Conservation (phyloP, 1,284 basidiomycete genomes). For the Trichosporon sp. region DNA sequence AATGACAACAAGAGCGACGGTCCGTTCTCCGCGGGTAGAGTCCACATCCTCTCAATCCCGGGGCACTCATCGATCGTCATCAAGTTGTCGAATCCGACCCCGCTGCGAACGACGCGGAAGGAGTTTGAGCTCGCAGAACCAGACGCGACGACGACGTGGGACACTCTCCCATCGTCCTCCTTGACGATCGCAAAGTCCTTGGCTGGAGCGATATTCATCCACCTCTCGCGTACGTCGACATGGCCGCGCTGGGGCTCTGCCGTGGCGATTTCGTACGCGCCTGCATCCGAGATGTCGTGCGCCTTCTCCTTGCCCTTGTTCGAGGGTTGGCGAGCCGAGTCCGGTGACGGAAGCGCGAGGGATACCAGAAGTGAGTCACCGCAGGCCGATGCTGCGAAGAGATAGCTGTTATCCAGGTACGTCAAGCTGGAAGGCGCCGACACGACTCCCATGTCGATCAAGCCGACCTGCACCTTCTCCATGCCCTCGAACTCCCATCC, state of each 20-base stretch:
- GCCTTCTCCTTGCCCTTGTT: slow-evolving; percentile 36
- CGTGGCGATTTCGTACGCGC: slow-evolving; percentile 49
- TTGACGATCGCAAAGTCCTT: slow-evolving; percentile 76
- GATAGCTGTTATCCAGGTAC: slow-evolving; percentile 65
- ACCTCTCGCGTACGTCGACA: slow-evolving; percentile 60
- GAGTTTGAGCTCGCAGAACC: slow-evolving; percentile 77
- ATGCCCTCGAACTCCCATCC: slow-evolving; percentile 54
- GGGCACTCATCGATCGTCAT: slow-evolving; percentile 61
- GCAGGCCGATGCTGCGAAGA: slow-evolving; percentile 77
- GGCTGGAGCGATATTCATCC: slow-evolving; percentile 81
- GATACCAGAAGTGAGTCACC: slow-evolving; percentile 75
- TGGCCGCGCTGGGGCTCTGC: slow-evolving; percentile 30
- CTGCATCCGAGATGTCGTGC: slow-evolving; percentile 39
- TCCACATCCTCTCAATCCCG: slow-evolving; percentile 62
- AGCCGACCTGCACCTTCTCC: slow-evolving; percentile 54
- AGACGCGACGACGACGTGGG: slow-evolving; percentile 81
- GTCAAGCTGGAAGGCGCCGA: slow-evolving; percentile 72
- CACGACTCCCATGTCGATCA: slow-evolving; percentile 70
- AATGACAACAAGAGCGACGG: slow-evolving; percentile 31
- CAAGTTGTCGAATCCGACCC: slow-evolving; percentile 72
- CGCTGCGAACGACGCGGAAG: slow-evolving; percentile 74
- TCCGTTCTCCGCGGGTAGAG: slow-evolving; percentile 52
- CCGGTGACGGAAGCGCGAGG: slow-evolving; percentile 10
- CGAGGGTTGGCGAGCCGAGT: not conserved
- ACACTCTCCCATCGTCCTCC: slow-evolving; percentile 68